These are phyloP conservation scores for Filosporella fistucella DNA, from an alignment of 495 filamentous ascomycete species.

Conservation along the genomic window DNA sequence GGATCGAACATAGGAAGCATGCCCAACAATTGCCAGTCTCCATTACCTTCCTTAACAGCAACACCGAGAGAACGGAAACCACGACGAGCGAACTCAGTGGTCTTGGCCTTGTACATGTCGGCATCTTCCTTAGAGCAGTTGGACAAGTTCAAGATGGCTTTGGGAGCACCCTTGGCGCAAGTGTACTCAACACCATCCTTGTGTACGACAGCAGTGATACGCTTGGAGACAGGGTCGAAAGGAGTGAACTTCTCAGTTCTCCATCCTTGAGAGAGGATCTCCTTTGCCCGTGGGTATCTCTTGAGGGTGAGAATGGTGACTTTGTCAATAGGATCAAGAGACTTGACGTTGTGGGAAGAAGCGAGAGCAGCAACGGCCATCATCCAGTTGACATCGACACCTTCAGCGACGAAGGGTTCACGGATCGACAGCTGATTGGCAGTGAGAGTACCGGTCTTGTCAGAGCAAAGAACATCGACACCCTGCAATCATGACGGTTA, in stretches of 20 bases:
- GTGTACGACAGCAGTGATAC: conserved; percentile 63
- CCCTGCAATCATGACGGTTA: conserved; percentile 28
- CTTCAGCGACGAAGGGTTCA: conserved; percentile 70
- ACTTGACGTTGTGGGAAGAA: conserved; percentile 74
- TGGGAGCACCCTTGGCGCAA: conserved; percentile 71
- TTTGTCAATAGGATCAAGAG: conserved; percentile 74
- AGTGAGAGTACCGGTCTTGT: conserved; percentile 66
- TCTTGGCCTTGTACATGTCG: conserved; percentile 63
- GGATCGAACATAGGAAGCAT: conserved; percentile 79
- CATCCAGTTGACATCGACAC: conserved; percentile 76
- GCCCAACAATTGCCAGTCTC: conserved; percentile 64
- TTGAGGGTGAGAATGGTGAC: conserved; percentile 70
- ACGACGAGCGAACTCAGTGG: conserved; percentile 69
- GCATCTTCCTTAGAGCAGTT: conserved; percentile 61
- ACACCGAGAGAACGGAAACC: conserved; percentile 81
- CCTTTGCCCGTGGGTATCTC: conserved; percentile 61
- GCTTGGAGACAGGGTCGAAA: conserved; percentile 76
- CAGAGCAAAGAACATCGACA: conserved; percentile 73
- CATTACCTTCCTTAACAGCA: conserved; percentile 62
- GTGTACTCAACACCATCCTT: conserved; percentile 64
- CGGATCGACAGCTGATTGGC: conserved; percentile 73
- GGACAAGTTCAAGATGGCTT: conserved; percentile 64
- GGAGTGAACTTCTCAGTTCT: conserved; percentile 71
- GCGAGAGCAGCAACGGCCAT: conserved; percentile 72
- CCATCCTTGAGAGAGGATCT: conserved; percentile 61